Base-by-base conservation (phyloP, 2,329 filamentous ascomycete species). In the Emydomyces testavorans region DNA sequence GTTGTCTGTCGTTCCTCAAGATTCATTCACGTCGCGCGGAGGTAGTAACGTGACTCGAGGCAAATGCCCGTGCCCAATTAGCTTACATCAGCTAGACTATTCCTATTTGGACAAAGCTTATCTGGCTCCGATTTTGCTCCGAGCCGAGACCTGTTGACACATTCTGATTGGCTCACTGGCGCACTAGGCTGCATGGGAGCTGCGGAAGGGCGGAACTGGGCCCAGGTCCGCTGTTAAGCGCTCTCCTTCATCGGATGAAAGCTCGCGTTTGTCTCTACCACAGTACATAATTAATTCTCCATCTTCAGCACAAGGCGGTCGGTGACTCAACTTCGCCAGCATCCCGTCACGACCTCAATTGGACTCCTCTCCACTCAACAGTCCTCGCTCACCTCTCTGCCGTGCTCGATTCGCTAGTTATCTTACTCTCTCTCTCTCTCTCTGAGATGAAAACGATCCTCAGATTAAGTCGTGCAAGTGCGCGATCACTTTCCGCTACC, bases 201-300 rank as follows among this genome's bases (percentile, higher is more conserved):
- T n/a, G 13, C 31, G 34, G 38, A 38, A 40, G 20, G 26, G 36
- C 36, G 31, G 31, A 48, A 48, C 2, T 18, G 24, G 11, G 3
- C 38, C 45, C 26, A 35, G 45, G 31, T 24, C 46, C 46, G 46
- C 46, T 28, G 46, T 48, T 48, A 48, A 48, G 46, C 46, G 46
- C 46, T 36, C 34, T 35, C 26, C 20, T 32, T 34, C 29, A 16
- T 31, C 29, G 45, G 26, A n/a, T 15, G 18, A 23, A 7, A 11
- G 29, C 26, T 35, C 15, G n/a, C 15, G 15, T 35, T 35, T 2
- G 6, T 16, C 13, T 18, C 18, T 35, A 21, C n/a, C n/a, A n/a
- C n/a, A n/a, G n/a, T n/a, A n/a, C n/a, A n/a, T n/a, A n/a, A n/a
- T n/a, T n/a, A n/a, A n/a, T n/a, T n/a, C n/a, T n/a, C n/a, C n/a